Evolutionary conservation across 306 rosid genomes (phyloP), one percentile per base, ranked within the genome.

Genomic region (Astragalus membranaceus): DNA sequence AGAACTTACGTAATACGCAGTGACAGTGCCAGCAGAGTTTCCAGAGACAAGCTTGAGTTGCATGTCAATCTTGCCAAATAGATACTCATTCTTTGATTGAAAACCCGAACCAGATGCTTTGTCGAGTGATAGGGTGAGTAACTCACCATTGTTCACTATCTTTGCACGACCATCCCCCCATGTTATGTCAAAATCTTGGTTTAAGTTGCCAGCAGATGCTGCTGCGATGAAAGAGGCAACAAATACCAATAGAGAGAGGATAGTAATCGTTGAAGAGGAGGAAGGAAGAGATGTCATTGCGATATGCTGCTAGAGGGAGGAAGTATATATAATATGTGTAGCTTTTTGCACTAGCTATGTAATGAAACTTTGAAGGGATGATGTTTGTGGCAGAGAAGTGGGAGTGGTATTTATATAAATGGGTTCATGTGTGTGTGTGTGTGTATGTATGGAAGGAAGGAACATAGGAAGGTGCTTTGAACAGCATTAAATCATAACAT

Each of bases 21-120:
- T 88, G 81, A 88, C 95, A 3, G 88, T 87, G 46, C 93, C 96
- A 0, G 91, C 93, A 6, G 93, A 89, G 65, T 89, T 87, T 64
- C 89, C 88, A 0, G 85, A 55, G 0, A 89, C 91, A 54, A 89
- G 93, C 43, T 89, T 83, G 67, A 89, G 85, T 20, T 87, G 90
- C 88, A 87, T 85, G 6, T 89, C 93, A 6, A 89, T 83, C 32
- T 87, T 78, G 10, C 88, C 91, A 7, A 73, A 87, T 0, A 90
- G 67, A 54, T 84, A 90, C 64, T 84, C 78, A 4, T 78, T 79
- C 7, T 77, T 90, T 14, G 91, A 89, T 8, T 79, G 90, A 4
- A 86, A 89, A 0, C 88, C 88, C 0, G 92, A 86, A 67, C 96
- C 92, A 3, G 90, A 86, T 35, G 77, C 50, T 35, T 75, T 69